Conservation (phyloP, 2,329 filamentous ascomycete genomes). For the Grosmannia clavigera region DNA sequence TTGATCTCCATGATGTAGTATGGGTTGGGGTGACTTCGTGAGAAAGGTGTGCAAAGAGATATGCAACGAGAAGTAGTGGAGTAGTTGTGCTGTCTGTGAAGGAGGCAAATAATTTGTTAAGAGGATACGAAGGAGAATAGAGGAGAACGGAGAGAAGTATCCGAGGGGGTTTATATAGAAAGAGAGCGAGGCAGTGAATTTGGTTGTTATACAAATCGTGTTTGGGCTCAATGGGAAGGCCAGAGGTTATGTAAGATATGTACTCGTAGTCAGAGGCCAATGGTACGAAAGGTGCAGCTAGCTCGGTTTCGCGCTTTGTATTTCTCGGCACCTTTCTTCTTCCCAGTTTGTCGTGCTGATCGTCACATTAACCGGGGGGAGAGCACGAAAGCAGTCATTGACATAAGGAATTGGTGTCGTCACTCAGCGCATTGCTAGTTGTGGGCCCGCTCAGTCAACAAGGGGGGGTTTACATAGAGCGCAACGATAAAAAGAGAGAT, state of each 20-base stretch:
- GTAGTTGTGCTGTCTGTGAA: background rate
- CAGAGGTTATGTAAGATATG: background rate
- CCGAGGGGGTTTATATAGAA: background rate
- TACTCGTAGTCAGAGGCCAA: background rate
- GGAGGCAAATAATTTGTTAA: background rate
- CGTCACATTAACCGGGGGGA: background rate
- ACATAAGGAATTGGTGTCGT: background rate
- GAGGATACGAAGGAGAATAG: background rate
- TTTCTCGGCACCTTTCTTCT: background rate
- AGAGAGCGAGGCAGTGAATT: background rate
- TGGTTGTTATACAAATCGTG: background rate
- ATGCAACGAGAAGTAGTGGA: background rate
- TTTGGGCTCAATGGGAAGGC: background rate
- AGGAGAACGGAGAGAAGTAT: background rate
- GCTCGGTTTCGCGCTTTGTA: background rate
- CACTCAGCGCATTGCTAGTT: background rate
- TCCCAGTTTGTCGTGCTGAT: background rate
- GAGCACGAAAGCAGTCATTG: background rate
- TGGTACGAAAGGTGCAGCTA: background rate
- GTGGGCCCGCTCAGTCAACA: background rate
- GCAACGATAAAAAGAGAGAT: background rate
- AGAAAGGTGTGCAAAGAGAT: background rate
- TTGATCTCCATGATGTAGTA: constrained; percentile 27
- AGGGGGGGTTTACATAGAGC: background rate
- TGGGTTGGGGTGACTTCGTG: background rate